Evolutionary conservation across 768 basidiomycete species (phyloP).

Genomic region (Pulveroboletus sp.): DNA sequence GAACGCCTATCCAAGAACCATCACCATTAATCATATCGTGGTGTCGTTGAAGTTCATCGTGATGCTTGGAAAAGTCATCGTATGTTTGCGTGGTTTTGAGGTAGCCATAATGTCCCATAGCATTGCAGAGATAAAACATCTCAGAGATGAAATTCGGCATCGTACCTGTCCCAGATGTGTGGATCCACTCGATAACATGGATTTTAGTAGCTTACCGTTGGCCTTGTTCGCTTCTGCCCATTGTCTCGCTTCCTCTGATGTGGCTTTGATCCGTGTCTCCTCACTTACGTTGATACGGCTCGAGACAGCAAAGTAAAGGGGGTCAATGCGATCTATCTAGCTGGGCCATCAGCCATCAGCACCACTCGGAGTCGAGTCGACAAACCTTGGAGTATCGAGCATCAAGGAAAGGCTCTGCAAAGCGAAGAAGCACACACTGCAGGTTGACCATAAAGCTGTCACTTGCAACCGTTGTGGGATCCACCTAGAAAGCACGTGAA

Average conservation of each 20-base stretch:
- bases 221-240: slow-evolving; percentile 59
- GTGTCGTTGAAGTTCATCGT: slow-evolving; percentile 74
- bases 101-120: slow-evolving; percentile 87
- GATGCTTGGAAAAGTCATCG: slow-evolving; percentile 67
- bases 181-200: background rate
- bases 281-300: slow-evolving; percentile 73
- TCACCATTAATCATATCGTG: slow-evolving; percentile 73
- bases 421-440: slow-evolving; percentile 73
- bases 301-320: slow-evolving; percentile 71
- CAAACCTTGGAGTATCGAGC: slow-evolving; percentile 79
- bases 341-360: slow-evolving; percentile 2
- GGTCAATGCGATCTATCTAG: slow-evolving; percentile 90
- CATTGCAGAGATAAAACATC: slow-evolving; percentile 84
- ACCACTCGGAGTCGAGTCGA: background rate
- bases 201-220: slow-evolving; percentile 35
- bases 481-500: slow-evolving; percentile 49
- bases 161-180: slow-evolving; percentile 38
- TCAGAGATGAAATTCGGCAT: slow-evolving; percentile 92
- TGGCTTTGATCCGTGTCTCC: slow-evolving; percentile 92
- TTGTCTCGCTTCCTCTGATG: slow-evolving; percentile 75
- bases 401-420: slow-evolving; percentile 96
- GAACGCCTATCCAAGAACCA: slow-evolving; percentile 78
- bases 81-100: slow-evolving; percentile 75
- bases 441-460: slow-evolving; percentile 94
- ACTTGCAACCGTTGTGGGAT: slow-evolving; percentile 77